Evolutionary conservation across 345 rosid species (phyloP), one percentile per base, ranked within the genome.

Genomic region (Acer negundo): DNA sequence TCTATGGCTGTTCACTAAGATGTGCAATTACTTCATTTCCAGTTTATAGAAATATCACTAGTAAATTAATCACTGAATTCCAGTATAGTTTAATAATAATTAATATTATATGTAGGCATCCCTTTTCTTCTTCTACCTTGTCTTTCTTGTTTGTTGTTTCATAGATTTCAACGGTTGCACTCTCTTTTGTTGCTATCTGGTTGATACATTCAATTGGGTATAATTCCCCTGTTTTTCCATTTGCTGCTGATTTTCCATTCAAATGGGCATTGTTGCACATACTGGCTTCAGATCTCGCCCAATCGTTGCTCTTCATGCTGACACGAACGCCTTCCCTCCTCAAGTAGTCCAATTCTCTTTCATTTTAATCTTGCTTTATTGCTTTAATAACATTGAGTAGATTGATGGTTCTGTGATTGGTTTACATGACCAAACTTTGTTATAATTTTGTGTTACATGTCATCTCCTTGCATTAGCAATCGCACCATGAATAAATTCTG

Each of bases 221-320:
- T 28, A 2, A 3, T 55, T 17, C 62, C 35, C 44, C 56, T 56
- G 2, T 67, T 82, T 62, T 19, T 72, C 46, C 70, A 12, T 20
- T 74, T 59, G 28, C 6, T 70, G 55, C 65, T 26, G 7, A 51
- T 40, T 53, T 77, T 65, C 19, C 64, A 28, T 78, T 73, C 62
- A 76, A 79, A 92, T 96, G 49, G 98, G 98, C 24, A 74, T 91
- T 11, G 94, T 92, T 5, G 93, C 31, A 28, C 31, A 28, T 28
- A 28, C 2, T 28, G 31, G 31, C 31, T 28, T 28, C 31, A 28
- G 31, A 1, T 28, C 31, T 28, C 31, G 3, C 31, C 31, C 31
- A 1, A 28, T 28, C 31, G 31, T 28, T 28, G 31, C 31, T 28
- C 31, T 28, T 28, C 2, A 3, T 28, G 31, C 31, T 28, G 31